phyloP scores from a whole-genome alignment of 2,329 filamentous ascomycete species.

The Blastomyces gilchristii region DNA sequence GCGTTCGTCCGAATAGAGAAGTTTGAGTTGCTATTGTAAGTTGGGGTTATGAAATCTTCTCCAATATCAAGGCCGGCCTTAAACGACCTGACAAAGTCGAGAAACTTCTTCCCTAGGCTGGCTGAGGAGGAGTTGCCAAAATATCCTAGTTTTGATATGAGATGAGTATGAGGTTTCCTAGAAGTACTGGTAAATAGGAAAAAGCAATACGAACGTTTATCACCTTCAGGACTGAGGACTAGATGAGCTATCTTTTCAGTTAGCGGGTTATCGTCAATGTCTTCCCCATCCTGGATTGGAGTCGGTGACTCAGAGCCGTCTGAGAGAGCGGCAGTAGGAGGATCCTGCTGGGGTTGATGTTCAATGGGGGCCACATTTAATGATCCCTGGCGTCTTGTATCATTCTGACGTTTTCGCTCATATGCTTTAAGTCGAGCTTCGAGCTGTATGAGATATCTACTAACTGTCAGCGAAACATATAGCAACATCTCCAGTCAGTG shows the following conservation, averaged over 20 bases:
- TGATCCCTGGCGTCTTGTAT: neutral
- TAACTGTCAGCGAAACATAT: neutral
- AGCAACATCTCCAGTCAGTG: neutral
- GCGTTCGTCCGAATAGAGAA: constrained; percentile 7
- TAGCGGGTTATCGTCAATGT: constrained; percentile 8
- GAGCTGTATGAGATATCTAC: constrained; percentile 17
- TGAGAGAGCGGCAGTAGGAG: neutral
- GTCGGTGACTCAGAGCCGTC: neutral
- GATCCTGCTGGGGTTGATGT: neutral
- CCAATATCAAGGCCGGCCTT: constrained; percentile 7
- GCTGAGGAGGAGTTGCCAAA: constrained; percentile 21
- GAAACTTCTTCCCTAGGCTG: constrained; percentile 17
- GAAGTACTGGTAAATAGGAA: neutral
- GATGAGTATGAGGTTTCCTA: neutral
- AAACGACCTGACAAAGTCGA: constrained; percentile 19
- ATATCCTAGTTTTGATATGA: constrained; percentile 15
- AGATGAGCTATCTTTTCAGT: constrained; percentile 9
- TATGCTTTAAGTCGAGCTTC: constrained; percentile 16
- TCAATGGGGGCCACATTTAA: neutral
- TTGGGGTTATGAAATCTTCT: constrained; percentile 9
- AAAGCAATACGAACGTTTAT: constrained; percentile 3
- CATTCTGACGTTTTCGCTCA: constrained; percentile 15
- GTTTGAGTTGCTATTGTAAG: constrained; percentile 5
- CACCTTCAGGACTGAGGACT: constrained; percentile 7
- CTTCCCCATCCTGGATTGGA: neutral